phyloP scores from a whole-genome alignment of 2,329 filamentous ascomycete species.

The Monilinia polystroma region DNA sequence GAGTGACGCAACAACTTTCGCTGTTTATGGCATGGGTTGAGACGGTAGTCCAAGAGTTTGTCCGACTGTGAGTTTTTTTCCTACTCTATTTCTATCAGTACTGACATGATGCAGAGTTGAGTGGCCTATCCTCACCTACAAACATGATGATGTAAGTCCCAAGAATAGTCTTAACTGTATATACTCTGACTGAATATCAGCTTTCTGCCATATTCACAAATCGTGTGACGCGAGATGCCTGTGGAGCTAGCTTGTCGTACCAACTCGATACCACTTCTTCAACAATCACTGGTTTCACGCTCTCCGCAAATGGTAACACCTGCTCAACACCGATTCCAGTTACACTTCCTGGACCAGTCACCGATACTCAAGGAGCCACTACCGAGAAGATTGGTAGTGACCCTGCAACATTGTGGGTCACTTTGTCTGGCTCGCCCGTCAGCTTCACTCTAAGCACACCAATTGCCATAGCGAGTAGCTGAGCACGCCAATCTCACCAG shows the following conservation, averaged over 20 bases:
- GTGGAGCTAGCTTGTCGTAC: constrained; percentile 30
- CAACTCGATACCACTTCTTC: constrained; percentile 24
- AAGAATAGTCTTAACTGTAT: neutral
- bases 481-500: neutral
- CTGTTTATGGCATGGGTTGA: constrained; percentile 23
- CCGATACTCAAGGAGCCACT: constrained; percentile 28
- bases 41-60: constrained; percentile 22
- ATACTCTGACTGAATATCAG: constrained; percentile 21
- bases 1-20: constrained; percentile 18
- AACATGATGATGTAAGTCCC: constrained; percentile 54
- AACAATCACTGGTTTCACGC: constrained; percentile 34
- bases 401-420: constrained; percentile 52
- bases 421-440: constrained; percentile 47
- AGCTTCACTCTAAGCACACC: constrained; percentile 42
- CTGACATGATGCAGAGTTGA: constrained; percentile 26
- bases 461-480: constrained; percentile 16
- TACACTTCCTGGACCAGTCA: constrained; percentile 41
- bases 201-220: constrained; percentile 45
- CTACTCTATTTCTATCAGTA: neutral
- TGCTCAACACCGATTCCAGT: constrained; percentile 34
- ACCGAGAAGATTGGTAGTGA: constrained; percentile 53
- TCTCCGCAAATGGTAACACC: constrained; percentile 44
- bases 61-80: constrained; percentile 23
- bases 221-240: constrained; percentile 42
- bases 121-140: constrained; percentile 55